These are phyloP conservation scores for Heterobasidion parviporum DNA, from an alignment of 1,284 basidiomycete species.

Conservation along the genomic window DNA sequence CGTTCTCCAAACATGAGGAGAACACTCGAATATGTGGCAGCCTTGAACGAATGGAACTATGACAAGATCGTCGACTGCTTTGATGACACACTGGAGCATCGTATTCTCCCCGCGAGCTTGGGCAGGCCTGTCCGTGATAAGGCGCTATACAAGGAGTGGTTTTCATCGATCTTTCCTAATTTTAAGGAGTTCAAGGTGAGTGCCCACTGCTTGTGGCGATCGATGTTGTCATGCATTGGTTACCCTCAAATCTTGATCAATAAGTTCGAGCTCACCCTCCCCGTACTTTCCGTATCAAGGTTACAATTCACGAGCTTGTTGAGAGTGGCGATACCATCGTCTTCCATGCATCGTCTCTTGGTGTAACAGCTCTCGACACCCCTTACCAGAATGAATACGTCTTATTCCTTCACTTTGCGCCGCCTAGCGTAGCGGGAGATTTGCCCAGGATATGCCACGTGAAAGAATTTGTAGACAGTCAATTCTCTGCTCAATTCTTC, in stretches of 20 bases:
- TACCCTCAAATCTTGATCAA: too few relatives aligned
- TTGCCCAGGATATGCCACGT: background rate
- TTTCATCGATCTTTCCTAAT: background rate
- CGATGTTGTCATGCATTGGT: background rate
- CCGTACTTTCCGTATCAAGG: background rate
- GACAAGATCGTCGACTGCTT: background rate
- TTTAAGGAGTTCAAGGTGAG: background rate
- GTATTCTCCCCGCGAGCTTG: background rate
- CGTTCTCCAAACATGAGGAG: background rate
- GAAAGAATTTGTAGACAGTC: background rate
- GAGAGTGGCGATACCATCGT: background rate
- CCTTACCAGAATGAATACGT: background rate
- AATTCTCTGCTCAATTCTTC: background rate
- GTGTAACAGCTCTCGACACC: background rate
- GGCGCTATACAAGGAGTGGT: background rate
- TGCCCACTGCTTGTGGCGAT: background rate
- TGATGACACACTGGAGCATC: background rate
- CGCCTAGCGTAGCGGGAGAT: background rate
- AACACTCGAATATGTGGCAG: background rate
- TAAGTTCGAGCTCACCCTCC: too few relatives aligned
- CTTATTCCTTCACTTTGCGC: background rate
- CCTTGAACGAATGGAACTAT: background rate
- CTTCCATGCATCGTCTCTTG: background rate
- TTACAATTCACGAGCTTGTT: background rate
- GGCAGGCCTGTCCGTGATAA: background rate